Base-by-base conservation (phyloP, 768 basidiomycete species). In the Panus rudis region DNA sequence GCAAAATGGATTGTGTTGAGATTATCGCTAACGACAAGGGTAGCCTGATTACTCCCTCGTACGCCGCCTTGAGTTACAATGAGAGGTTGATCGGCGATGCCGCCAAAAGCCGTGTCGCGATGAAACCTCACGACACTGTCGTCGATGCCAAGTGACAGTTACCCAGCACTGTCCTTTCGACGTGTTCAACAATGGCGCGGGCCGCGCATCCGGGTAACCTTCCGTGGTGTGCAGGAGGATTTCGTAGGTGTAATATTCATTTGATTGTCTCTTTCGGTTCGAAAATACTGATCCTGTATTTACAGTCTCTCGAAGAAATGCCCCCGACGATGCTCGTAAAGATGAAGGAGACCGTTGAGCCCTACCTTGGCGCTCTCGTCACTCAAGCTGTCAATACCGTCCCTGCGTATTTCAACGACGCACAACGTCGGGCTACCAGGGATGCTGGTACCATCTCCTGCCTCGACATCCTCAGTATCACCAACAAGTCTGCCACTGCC, bases 1-100 rank as follows among this genome's bases (percentile, higher is more conserved):
- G 93, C 91, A 94, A 78, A 92, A 96, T 68, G n/a, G 94, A 98
- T 78, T 91, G 94, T 60, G 93, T 97, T 58, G 93, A 97, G 69
- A 97, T 96, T 73, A 97, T 97, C 63, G 87, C 87, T 68, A 91
- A 91, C 59, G 87, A 91, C 67, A 87, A 90, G 72, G 87, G 88
- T 63, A 90, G 93, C 72, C 85, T 92, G 45, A 93, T 92, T 7
- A 94, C 92, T 6, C 92, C 92, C 13, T 94, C 92, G 7, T 94
- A 93, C 64, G 92, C 94, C 66, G 82, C 92, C 39, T 94, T 94
- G 75, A 87, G 89, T 50, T 88, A 90, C 58, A 82, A 72, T 48
- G 94, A 97, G 75, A 92, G 94, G 72, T 78, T 98, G 55, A 96
- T 96, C 55, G 93, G 93, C 55, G 93, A 96, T 61, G 75, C 80